Evolutionary conservation across 1,284 basidiomycete genomes (phyloP).

Genomic region (Rhodotorula sp.): DNA sequence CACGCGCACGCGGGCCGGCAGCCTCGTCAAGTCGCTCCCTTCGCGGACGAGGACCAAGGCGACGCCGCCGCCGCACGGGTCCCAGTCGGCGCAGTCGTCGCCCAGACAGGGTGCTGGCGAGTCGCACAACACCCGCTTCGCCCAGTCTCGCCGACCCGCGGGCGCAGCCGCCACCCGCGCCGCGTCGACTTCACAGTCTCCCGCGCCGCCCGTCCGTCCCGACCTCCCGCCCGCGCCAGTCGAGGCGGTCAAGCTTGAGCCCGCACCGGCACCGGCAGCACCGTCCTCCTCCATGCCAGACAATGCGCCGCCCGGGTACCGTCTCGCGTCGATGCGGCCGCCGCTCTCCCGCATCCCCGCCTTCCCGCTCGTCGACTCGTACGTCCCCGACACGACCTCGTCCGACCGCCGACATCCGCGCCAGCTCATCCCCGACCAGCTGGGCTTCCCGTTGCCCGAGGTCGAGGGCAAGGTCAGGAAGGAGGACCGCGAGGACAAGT

Average conservation of each 20-base stretch:
- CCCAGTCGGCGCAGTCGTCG: background rate
- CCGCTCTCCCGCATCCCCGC: conserved; percentile 26
- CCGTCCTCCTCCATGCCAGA: background rate
- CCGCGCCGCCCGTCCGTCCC: background rate
- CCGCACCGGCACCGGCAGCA: background rate
- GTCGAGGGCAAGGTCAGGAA: conserved; percentile 27
- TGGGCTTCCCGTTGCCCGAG: conserved; percentile 29
- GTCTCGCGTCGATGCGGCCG: conserved; percentile 11
- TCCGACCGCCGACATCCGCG: conserved; percentile 30
- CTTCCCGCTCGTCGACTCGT: conserved; percentile 36
- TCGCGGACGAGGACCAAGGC: background rate
- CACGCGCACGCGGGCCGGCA: conserved; percentile 12
- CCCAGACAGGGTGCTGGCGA: background rate
- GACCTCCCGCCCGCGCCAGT: background rate
- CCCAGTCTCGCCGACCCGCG: background rate
- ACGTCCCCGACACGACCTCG: conserved; percentile 25
- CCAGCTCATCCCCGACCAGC: conserved; percentile 28
- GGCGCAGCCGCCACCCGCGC: background rate
- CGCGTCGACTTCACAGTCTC: background rate
- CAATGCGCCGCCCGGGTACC: conserved; percentile 10
- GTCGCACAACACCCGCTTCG: conserved; percentile 8
- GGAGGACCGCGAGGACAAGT: conserved; percentile 39
- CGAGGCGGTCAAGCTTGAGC: background rate
- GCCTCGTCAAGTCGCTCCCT: background rate
- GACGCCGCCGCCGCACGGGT: background rate